These are phyloP conservation scores for Moringa oleifera DNA, from an alignment of 345 rosid species.

Conservation along the genomic window DNA sequence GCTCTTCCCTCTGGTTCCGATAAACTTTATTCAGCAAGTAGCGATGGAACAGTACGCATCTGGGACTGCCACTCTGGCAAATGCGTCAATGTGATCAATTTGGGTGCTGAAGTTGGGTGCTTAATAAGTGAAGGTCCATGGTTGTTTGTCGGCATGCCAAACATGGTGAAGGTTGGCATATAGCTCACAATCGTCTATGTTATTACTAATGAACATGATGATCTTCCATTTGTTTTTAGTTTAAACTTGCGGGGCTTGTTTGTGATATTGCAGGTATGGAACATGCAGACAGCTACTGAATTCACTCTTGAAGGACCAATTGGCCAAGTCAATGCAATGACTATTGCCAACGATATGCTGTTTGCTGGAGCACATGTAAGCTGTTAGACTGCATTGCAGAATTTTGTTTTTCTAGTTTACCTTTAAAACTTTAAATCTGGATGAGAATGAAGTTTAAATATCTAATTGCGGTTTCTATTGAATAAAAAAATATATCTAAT, in stretches of 20 bases:
- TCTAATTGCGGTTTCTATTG: no score
- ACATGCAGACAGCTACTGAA: slow-evolving; percentile 30
- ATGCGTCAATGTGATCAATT: slow-evolving; percentile 23
- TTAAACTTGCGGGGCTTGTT: background rate
- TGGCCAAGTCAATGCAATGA: slow-evolving; percentile 47
- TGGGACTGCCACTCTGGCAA: slow-evolving; percentile 61
- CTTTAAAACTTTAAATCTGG: no score
- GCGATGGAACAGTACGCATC: slow-evolving; percentile 35
- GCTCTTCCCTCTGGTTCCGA: slow-evolving; percentile 44
- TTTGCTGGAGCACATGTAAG: slow-evolving; percentile 62
- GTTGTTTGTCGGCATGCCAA: slow-evolving; percentile 56
- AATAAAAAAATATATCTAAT: no score
- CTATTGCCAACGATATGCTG: slow-evolving; percentile 32
- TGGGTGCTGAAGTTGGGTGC: slow-evolving; percentile 43
- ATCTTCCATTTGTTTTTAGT: no score
- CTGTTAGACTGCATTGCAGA: background rate
- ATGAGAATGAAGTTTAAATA: no score
- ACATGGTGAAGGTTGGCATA: slow-evolving; percentile 47
- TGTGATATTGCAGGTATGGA: slow-evolving; percentile 39
- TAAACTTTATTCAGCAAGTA: slow-evolving; percentile 52
- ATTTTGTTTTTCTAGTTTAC: no score
- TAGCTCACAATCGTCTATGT: no score
- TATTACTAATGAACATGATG: no score
- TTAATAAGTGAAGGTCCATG: slow-evolving; percentile 52
- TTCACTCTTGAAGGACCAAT: slow-evolving; percentile 32